Evolutionary conservation across 805 yeast species (phyloP).

Genomic region (Suhomyces canberraensis): DNA sequence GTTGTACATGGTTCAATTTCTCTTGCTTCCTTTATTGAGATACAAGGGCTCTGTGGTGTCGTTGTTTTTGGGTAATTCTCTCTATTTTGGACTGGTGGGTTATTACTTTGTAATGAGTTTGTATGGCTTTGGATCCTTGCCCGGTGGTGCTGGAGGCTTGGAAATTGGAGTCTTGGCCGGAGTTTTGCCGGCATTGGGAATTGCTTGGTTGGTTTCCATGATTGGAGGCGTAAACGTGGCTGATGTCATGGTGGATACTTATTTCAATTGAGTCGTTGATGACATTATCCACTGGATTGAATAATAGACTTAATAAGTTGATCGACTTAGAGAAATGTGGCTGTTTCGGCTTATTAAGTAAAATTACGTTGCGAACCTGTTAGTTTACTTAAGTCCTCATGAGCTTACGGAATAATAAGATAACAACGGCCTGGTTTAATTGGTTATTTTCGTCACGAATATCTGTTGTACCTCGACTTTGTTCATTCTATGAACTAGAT

Average conservation of each 20-base stretch:
- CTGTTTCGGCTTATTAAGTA: too few relatives aligned
- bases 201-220: constrained; percentile 57
- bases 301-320: too few relatives aligned
- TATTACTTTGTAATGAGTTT: constrained; percentile 80
- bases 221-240: constrained; percentile 73
- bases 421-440: too few relatives aligned
- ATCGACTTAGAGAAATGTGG: too few relatives aligned
- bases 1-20: constrained; percentile 69
- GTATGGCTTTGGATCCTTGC: constrained; percentile 67
- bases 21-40: constrained; percentile 68
- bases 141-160: constrained; percentile 21
- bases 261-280: constrained; percentile 29
- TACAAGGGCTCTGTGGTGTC: constrained; percentile 59
- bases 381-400: too few relatives aligned
- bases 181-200: constrained; percentile 59
- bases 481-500: too few relatives aligned
- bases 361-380: too few relatives aligned
- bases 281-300: too few relatives aligned
- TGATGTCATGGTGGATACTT: constrained; percentile 52
- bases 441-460: too few relatives aligned
- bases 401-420: too few relatives aligned
- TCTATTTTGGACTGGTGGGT: constrained; percentile 69
- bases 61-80: constrained; percentile 71
- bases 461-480: too few relatives aligned
- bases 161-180: constrained; percentile 60